Percentiles rank a stretch among this genome's conserved stretches.
These are phyloP conservation scores for Vaccinium myrtillus DNA, from an alignment of 148 eudicot genomes.

Conservation along the genomic window DNA sequence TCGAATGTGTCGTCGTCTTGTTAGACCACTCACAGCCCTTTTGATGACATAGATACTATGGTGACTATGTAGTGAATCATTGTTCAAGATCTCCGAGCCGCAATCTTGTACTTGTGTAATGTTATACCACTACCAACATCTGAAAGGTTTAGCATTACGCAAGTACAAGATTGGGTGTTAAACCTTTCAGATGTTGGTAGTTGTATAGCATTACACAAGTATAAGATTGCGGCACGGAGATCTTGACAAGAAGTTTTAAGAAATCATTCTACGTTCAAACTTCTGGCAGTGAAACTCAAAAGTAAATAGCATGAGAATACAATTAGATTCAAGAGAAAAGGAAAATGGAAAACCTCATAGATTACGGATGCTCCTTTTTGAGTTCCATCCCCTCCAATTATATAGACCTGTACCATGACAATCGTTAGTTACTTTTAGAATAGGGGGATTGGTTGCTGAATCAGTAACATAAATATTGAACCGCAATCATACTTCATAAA, in stretches of 20 bases:
- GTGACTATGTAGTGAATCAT: not conserved
- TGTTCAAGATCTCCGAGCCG: not conserved
- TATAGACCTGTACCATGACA: slow-evolving; percentile 31
- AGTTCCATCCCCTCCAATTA: slow-evolving; percentile 65
- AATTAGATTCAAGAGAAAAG: not conserved
- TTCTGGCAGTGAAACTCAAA: not conserved
- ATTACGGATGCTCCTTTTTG: slow-evolving; percentile 55
- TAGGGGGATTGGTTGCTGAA: not conserved
- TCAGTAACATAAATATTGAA: not conserved
- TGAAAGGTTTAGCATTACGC: not conserved
- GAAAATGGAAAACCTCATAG: slow-evolving; percentile 39
- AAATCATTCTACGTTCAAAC: not conserved
- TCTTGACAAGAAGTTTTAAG: not conserved
- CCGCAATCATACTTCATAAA: not conserved
- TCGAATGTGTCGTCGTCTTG: not conserved
- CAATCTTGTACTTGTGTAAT: not conserved
- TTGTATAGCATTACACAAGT: not conserved
- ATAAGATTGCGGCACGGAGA: not conserved
- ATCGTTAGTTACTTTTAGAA: slow-evolving; percentile 3
- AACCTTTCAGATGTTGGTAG: not conserved
- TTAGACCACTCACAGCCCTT: not conserved
- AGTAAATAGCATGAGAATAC: not conserved
- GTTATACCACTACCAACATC: not conserved
- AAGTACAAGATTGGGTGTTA: not conserved
- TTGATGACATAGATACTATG: not conserved